A percentile compares a stretch with the other conserved stretches of the same genome.
phyloP scores from a whole-genome alignment of 2,329 filamentous ascomycete species.

The Aspergillus ustus region DNA sequence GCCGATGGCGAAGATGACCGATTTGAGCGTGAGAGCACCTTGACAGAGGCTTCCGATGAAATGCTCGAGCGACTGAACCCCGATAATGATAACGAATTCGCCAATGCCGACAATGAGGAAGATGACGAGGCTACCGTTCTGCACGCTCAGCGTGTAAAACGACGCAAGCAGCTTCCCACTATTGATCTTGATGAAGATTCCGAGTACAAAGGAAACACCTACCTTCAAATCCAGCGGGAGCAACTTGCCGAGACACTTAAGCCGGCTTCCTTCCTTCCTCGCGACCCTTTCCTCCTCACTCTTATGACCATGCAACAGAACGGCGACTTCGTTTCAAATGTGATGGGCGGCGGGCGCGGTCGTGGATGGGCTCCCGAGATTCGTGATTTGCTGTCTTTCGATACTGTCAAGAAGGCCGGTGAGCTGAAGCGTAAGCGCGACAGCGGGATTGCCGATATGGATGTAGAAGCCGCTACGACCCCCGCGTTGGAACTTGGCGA shows the following conservation, averaged over 20 bases:
- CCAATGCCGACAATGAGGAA: slow-evolving; percentile 54
- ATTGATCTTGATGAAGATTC: slow-evolving; percentile 82
- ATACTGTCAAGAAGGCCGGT: slow-evolving; percentile 73
- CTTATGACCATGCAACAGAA: slow-evolving; percentile 91
- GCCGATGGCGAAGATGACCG: slow-evolving; percentile 50
- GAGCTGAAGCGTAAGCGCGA: slow-evolving; percentile 95
- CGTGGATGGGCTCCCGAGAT: slow-evolving; percentile 89
- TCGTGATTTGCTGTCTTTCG: slow-evolving; percentile 86
- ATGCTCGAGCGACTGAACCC: slow-evolving; percentile 50
- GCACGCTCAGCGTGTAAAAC: slow-evolving; percentile 75
- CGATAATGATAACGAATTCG: slow-evolving; percentile 54
- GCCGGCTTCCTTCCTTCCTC: slow-evolving; percentile 79
- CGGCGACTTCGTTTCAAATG: slow-evolving; percentile 84
- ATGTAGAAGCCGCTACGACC: slow-evolving; percentile 69
- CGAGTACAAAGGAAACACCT: slow-evolving; percentile 71
- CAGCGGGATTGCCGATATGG: slow-evolving; percentile 80
- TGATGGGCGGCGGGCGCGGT: slow-evolving; percentile 79
- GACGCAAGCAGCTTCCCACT: slow-evolving; percentile 70
- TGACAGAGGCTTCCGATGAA: slow-evolving; percentile 71
- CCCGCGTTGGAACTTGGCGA: slow-evolving; percentile 65
- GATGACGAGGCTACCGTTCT: slow-evolving; percentile 56
- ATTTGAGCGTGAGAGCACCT: slow-evolving; percentile 67
- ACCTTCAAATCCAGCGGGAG: slow-evolving; percentile 81
- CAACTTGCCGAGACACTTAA: slow-evolving; percentile 87
- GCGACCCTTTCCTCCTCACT: slow-evolving; percentile 83